Conservation (phyloP, 1,284 basidiomycete species). For the Fistulina hepatica region DNA sequence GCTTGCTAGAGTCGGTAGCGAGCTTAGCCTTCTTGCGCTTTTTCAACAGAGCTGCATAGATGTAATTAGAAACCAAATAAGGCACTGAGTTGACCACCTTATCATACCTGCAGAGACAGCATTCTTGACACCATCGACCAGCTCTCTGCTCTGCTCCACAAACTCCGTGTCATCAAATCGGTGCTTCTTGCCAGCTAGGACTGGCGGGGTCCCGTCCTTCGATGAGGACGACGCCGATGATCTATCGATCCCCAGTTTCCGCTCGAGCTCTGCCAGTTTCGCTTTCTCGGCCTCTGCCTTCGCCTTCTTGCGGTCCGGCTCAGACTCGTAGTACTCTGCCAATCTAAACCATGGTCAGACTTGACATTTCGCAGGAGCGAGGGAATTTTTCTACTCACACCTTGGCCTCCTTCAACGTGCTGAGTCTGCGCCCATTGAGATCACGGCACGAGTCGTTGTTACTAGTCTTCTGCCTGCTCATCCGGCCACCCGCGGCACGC, state of each 20-base stretch:
- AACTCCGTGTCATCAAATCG: slow-evolving; percentile 90
- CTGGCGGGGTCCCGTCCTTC: slow-evolving; percentile 34
- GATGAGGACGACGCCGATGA: slow-evolving; percentile 21
- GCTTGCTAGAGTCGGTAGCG: neutral
- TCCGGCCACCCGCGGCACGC: slow-evolving; percentile 91
- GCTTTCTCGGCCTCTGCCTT: slow-evolving; percentile 72
- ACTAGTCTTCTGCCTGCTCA: slow-evolving; percentile 91
- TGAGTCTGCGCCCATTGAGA: slow-evolving; percentile 79
- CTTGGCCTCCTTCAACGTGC: slow-evolving; percentile 94
- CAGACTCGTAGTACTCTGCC: slow-evolving; percentile 80
- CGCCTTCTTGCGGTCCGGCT: slow-evolving; percentile 73
- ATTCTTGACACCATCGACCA: slow-evolving; percentile 86
- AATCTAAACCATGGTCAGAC: slow-evolving; percentile 39
- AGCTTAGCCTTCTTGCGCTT: slow-evolving; percentile 80
- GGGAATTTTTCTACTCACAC: slow-evolving; percentile 38
- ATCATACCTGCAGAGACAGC: slow-evolving; percentile 72
- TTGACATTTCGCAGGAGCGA: slow-evolving; percentile 6
- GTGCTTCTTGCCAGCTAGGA: slow-evolving; percentile 67
- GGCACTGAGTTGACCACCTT: neutral
- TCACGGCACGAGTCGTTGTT: slow-evolving; percentile 96
- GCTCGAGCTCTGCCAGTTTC: slow-evolving; percentile 80
- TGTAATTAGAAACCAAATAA: slow-evolving; percentile 10
- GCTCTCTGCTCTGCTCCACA: slow-evolving; percentile 84
- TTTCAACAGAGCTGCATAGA: slow-evolving; percentile 53
- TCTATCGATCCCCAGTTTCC: slow-evolving; percentile 54